Evolutionary conservation across 1,284 basidiomycete genomes (phyloP), one percentile per base, ranked within the genome.

Genomic region (Pascua guehoae): DNA sequence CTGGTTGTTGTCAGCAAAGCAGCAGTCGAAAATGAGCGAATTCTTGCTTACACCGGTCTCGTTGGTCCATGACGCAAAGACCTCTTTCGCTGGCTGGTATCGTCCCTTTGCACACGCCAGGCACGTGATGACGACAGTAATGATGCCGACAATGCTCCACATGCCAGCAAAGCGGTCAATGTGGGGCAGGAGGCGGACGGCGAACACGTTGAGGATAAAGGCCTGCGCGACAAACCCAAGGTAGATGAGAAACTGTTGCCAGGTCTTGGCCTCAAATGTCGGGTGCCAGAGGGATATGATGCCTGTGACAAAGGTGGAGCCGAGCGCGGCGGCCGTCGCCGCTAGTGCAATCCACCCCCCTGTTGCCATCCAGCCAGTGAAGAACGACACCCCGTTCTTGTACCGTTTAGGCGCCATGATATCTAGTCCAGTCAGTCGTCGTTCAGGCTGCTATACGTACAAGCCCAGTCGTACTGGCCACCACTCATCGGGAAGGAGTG

Each of bases 61-160:
- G 61, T 78, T 79, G 32, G 66, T 58, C 24, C 64, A 75, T 1
- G 59, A 58, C 1, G 62, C 61, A 54, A 78, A 79, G 10, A 78
- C 78, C 47, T 73, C 75, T 2, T 54, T 54, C 9, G 62, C 73
- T 1, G 59, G 41, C 47, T 75, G 73, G 56, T 67, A 79, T 42
- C 70, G 47, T 5, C 39, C 43, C 18, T 16, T 38, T 4, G 54
- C 45, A 8, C 49, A 51, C 2, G 36, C 38, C 9, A 8, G 68
- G 56, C 7, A 61, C 69, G 62, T 4, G 61, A 54, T 9, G 68
- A 70, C 67, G 38, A 78, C 65, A 36, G 72, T 63, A 16, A 72
- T 69, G 1, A 67, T 67, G 10, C 78, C 78, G 0, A 64, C 50
- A 9, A 79, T 57, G 2, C 66, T 69, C 72, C 71, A 73, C 47